These are phyloP conservation scores for Fusarium dimerum DNA, from an alignment of 2,329 filamentous ascomycete genomes.

Conservation along the genomic window DNA sequence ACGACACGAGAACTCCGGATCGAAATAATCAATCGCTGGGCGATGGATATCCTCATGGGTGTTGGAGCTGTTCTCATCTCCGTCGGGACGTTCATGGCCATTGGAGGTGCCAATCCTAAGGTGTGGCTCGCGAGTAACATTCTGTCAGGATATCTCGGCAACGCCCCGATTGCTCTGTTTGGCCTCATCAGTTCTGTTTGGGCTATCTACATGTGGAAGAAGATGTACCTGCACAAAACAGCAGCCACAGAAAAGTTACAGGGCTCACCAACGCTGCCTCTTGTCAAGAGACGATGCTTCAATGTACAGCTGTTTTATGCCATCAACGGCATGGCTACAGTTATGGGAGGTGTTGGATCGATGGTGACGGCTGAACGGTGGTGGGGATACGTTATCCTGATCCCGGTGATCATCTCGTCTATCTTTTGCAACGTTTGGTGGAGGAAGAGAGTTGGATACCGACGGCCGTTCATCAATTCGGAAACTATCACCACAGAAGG, in stretches of 20 bases:
- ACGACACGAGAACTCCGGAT: conserved; percentile 50
- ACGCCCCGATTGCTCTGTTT: conserved; percentile 49
- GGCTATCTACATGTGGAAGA: conserved; percentile 44
- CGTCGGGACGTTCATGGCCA: conserved; percentile 54
- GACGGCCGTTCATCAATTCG: conserved; percentile 14
- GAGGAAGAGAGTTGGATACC: conserved; percentile 48
- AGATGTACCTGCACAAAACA: conserved; percentile 40
- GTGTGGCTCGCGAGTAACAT: conserved; percentile 52
- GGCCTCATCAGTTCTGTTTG: conserved; percentile 51
- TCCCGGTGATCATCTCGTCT: conserved; percentile 49
- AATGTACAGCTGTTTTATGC: conserved; percentile 41
- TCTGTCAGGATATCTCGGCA: conserved; percentile 57
- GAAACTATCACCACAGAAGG: background rate
- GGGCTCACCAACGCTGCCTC: conserved; percentile 21
- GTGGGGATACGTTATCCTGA: conserved; percentile 54
- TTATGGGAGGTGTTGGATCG: conserved; percentile 50
- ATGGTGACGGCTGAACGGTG: conserved; percentile 52
- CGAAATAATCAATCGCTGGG: conserved; percentile 50
- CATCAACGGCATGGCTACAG: conserved; percentile 45
- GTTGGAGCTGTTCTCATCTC: conserved; percentile 51
- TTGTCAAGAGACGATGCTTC: conserved; percentile 41
- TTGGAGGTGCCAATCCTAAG: conserved; percentile 44
- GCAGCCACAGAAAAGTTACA: conserved; percentile 29
- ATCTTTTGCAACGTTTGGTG: conserved; percentile 51
- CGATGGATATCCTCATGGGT: conserved; percentile 54